phyloP scores from a whole-genome alignment of 1,139 yeast genomes.

The Entelexis sorbosivorans region DNA sequence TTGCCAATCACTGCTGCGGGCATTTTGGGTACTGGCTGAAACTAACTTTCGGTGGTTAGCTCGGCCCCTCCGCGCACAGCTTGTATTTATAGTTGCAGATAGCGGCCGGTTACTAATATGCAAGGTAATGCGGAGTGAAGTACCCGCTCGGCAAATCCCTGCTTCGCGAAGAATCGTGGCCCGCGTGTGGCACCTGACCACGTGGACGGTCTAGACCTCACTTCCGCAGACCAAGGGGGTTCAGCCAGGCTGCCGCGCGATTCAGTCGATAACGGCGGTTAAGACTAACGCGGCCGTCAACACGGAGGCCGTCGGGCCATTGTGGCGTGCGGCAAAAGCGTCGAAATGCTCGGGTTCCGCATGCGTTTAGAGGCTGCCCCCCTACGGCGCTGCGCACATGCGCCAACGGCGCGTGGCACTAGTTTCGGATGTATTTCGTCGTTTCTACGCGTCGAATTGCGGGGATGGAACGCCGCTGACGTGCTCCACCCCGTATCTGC shows the following conservation, averaged over 20 bases:
- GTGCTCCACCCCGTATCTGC: too few relatives aligned
- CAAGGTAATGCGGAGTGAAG: not conserved
- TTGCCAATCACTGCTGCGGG: constrained; percentile 20
- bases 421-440: too few relatives aligned
- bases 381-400: too few relatives aligned
- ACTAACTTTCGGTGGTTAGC: not conserved
- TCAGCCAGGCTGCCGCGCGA: not conserved
- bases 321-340: too few relatives aligned
- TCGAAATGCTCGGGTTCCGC: too few relatives aligned
- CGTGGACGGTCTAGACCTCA: constrained; percentile 3
- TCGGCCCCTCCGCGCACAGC: not conserved
- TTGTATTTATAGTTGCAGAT: constrained; percentile 1
- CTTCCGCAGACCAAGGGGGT: not conserved
- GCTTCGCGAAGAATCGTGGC: constrained; percentile 2
- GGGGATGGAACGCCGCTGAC: too few relatives aligned
- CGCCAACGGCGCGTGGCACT: too few relatives aligned
- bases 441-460: too few relatives aligned
- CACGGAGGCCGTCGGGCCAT: too few relatives aligned
- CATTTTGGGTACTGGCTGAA: constrained; percentile 3
- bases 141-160: not conserved
- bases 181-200: constrained; percentile 1
- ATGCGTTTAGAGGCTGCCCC: too few relatives aligned
- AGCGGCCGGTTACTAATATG: constrained; percentile 1
- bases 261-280: too few relatives aligned
- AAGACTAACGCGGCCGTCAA: too few relatives aligned